Evolutionary conservation across 305 asterid genomes (phyloP), one percentile per base, ranked within the genome.

Genomic region (Lippia alba): DNA sequence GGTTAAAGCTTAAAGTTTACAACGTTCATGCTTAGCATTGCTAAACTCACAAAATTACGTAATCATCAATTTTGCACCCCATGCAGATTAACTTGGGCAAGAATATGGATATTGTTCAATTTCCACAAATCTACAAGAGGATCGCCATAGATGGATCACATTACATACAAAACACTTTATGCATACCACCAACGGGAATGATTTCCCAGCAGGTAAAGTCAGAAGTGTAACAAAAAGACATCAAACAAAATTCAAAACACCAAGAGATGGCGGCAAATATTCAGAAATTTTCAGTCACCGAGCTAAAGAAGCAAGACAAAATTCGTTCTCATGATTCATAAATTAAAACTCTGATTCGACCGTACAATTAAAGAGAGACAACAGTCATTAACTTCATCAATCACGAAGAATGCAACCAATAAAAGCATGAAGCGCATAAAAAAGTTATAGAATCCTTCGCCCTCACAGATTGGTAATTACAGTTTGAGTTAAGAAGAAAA

Each of bases 401-500:
- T 5, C 44, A 49, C 61, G 34, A 20, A 7, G 14, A 64, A 20
- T 20, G 34, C 2, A 4, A 60, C 19, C 54, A 12, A 36, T 12
- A 24, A 44, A 19, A 56, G 20, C 51, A 51, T 8, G 49, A 45
- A 18, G 41, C 6, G 12, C 53, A 62, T 6, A 15, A 19, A 24
- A 24, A 24, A 24, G 30, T 45, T 58, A 15, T 32, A 15, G 60
- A 36, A 67, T 9, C 12, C 48, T 41, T 64, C 32, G 12, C 41
- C 67, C 36, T 34, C 15, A 20, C 33, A 45, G 46, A 66, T 41
- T 8, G 17, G 12, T 15, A 64, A 41, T 64, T 36, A 58, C 70
- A 24, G 49, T 56, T 70, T 44, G 14, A 40, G 56, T 49, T 19
- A 53, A 53, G 64, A 56, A 46, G 40, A 48, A 34, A 34, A 40